Base-by-base conservation (phyloP, 257 asterid genomes). In the Verbascum thapsus region DNA sequence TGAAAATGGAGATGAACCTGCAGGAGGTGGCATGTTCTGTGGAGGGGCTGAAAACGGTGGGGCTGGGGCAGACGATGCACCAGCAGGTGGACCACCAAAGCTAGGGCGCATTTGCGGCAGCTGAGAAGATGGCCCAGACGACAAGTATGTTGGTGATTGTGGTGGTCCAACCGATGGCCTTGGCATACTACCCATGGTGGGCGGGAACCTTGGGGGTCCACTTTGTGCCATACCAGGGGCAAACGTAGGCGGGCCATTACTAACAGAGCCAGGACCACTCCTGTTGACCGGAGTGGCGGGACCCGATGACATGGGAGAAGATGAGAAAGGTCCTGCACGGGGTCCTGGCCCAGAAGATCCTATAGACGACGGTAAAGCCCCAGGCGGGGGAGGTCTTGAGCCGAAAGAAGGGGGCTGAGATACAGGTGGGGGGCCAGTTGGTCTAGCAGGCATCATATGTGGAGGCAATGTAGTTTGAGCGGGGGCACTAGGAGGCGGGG, bases 371-470 rank as follows among this genome's bases (percentile, higher is more conserved):
- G 88, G 74, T 43, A 80, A 45, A 8, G 59, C 81, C 11, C 89
- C 95, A 12, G 89, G 90, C 34, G 95, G 96, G 13, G 87, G 92
- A 32, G 95, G 88, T 61, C 99, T 86, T 32, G 91, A 76, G 3
- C 79, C 81, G 79, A 87, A 81, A 34, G 90, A 79, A 26, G 85
- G 83, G 64, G 88, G 84, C 78, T 90, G 99, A 67, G 85, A 67
- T 26, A 44, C 84, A 16, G 77, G 78, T 32, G 95, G 90, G 10
- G 91, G 80, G 20, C 83, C 88, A 4, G 70, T 66, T 38, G 96
- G 84, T 65, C 96, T 80, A 73, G 58, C 38, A 45, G 83, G 49
- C 74, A 72, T 71, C 75, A 54, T 45, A 64, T 80, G 79, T 0
- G 85, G 78, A 19, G 96, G 87, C 60, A 84, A 71, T 60, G 82